Base-by-base conservation (phyloP, 2,329 filamentous ascomycete genomes). In the Fusarium circinatum region DNA sequence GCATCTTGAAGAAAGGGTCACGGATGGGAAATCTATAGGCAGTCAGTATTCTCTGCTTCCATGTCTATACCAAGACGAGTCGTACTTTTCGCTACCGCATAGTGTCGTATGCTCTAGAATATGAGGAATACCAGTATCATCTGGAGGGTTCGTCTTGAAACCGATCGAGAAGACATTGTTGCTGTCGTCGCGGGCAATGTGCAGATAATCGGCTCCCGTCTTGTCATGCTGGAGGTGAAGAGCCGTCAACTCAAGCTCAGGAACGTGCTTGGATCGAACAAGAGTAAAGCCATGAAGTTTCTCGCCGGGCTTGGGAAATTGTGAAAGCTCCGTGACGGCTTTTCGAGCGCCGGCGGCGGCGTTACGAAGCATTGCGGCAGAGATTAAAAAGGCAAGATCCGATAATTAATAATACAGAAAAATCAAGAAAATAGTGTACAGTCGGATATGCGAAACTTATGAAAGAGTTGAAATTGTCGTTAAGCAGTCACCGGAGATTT, bases 131-230 rank as follows among this genome's bases (percentile, higher is more conserved):
- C 96, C 96, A 1, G 96, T 98, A 79, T 96, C 95, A 83, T 99
- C 95, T 14, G 95, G 95, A 24, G 96, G 96, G 81, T 98, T 98
- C 30, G 96, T 99, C 89, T 98, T 98, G 90, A 99, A 99, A 59
- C 95, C 96, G 79, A 99, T 97, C 42, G 95, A 97, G 84, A 99
- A 99, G 81, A 98, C 96, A 93, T 99, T 99, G 86, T 99, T 99
- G 86, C 92, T 93, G 81, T 99, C 96, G 65, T 98, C 95, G 77
- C 96, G 89, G 22, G 95, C 96, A 78, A 99, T 93, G 84, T 99
- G 96, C 52, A 99, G 88, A 81, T 98, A 98, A 76, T 99, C 94
- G 73, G 96, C 96, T 68, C 95, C 94, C 0, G 96, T 99, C 86
- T 95, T 95, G 85, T 98, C 94, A 81, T 99, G 96, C 79, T 94